Evolutionary conservation across 2,329 filamentous ascomycete genomes (phyloP), one percentile per base, ranked within the genome.

Genomic region (Cryphonectria naterciae): DNA sequence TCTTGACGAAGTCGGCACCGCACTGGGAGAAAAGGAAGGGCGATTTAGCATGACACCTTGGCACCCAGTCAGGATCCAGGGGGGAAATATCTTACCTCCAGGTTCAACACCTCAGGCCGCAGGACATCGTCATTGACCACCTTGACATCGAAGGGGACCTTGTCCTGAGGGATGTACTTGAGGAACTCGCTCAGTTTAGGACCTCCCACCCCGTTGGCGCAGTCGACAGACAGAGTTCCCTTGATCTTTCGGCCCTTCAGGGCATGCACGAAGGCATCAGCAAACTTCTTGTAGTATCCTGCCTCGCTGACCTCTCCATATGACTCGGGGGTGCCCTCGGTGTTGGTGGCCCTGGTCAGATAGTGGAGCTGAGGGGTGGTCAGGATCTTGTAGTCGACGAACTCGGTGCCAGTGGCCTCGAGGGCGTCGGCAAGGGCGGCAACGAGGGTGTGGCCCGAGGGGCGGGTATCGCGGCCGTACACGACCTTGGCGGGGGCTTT

Each of bases 301-400:
- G 89, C 86, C 84, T 98, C 95, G 73, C 92, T 97, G 68, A 94
- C 89, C 78, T 94, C 90, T 70, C 96, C 96, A 79, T 98, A 99
- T 25, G 94, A 89, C 76, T 94, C 91, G 69, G 92, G 91, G 2
- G 93, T 97, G 73, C 92, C 93, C 77, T 96, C 88, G 0, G 95
- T 98, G 84, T 99, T 99, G 83, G 94, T 89, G 81, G 95, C 97
- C 74, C 96, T 93, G 43, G 95, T 95, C 74, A 98, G 87, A 83
- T 99, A 99, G 85, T 99, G 96, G 71, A 99, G 88, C 83, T 98
- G 96, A n/a, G 96, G 96, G 4, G 96, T 99, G 17, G 96, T 98
- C 77, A 98, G 86, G 79, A 95, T 91, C 82, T 95, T 96, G 84
- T 91, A 95, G 85, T 98, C 95, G 78, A 89, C 89, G 78, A 89